Percentiles rank a stretch among this genome's conserved stretches.
These are phyloP conservation scores for Alternaria alternata DNA, from an alignment of 2,329 filamentous ascomycete species.

Conservation along the genomic window DNA sequence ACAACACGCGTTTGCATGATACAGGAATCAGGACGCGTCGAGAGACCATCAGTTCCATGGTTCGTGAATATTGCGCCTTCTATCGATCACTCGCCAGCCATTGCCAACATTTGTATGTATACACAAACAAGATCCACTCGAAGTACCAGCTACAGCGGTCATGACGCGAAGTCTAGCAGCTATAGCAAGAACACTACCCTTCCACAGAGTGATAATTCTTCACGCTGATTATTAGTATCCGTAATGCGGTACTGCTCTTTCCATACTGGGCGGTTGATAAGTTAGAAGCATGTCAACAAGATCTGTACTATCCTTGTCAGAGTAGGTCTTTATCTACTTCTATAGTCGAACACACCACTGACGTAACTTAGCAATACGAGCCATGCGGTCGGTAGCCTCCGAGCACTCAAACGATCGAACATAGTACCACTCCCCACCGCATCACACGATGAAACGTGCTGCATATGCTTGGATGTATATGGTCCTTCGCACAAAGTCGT, in stretches of 20 bases:
- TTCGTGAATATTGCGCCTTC: not conserved
- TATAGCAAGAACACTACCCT: not conserved
- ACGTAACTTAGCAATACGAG: not conserved
- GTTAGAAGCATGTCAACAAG: not conserved
- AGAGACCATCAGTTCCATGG: not conserved
- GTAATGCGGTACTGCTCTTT: not conserved
- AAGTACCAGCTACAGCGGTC: not conserved
- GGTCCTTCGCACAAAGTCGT: slow-evolving; percentile 3
- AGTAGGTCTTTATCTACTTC: not conserved
- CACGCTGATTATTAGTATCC: not conserved
- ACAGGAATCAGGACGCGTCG: not conserved
- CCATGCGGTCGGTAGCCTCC: not conserved
- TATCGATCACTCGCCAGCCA: not conserved
- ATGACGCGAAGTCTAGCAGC: not conserved
- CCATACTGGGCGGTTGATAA: not conserved
- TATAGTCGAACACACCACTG: not conserved
- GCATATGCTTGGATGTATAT: slow-evolving; percentile 11
- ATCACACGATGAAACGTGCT: slow-evolving; percentile 9
- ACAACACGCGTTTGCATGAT: not conserved
- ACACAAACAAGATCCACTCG: not conserved
- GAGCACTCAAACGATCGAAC: not conserved
- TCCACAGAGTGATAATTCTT: not conserved
- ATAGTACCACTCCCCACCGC: not conserved
- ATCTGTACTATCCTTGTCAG: not conserved
- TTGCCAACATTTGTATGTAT: not conserved